Base-by-base conservation (phyloP, 2,329 filamentous ascomycete species). In the Truncatella angustata region DNA sequence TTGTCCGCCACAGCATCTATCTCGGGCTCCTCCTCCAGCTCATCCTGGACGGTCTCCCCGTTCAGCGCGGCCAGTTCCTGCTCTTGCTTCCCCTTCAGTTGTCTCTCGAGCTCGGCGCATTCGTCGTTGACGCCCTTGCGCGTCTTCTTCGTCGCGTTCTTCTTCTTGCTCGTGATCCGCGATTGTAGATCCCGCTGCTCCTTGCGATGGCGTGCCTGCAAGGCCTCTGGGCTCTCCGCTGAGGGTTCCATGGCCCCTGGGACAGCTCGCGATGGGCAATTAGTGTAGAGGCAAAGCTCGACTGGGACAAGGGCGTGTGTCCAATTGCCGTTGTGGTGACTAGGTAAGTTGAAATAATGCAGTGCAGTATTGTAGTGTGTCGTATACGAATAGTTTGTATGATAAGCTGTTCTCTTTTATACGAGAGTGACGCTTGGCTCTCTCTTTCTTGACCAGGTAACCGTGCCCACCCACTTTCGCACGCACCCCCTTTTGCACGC, bases 121-220 rank as follows among this genome's bases (percentile, higher is more conserved):
- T 93, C 89, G 49, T 87, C 79, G 36, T 88, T 90, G 64, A 93
- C 77, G 24, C 86, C 85, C 67, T 87, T 90, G 63, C 75, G 83
- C 60, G 80, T 92, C 83, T 85, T 91, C 73, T 97, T 99, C 43
- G 88, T 95, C 14, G 94, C 92, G 60, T 89, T 87, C 77, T 97
- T 97, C 79, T 97, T 99, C 80, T 97, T 97, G 73, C 88, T 91
- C 4, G 90, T 97, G 64, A 95, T 85, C 54, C 87, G 86, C 47
- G 84, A 81, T 69, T 96, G 90, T 23, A 99, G 79, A 55, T 97
- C 93, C 61, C 86, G 87, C 68, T 88, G 85, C 73, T 99, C 93
- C 70, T 90, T 94, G 63, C 90, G 86, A 69, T 99, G 94, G 43
- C 86, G 87, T 34, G 85, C 76, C 62, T 90, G 86, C 51, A 94